Evolutionary conservation across 306 rosid genomes (phyloP), one percentile per base, ranked within the genome.

Genomic region (Senna siamea): DNA sequence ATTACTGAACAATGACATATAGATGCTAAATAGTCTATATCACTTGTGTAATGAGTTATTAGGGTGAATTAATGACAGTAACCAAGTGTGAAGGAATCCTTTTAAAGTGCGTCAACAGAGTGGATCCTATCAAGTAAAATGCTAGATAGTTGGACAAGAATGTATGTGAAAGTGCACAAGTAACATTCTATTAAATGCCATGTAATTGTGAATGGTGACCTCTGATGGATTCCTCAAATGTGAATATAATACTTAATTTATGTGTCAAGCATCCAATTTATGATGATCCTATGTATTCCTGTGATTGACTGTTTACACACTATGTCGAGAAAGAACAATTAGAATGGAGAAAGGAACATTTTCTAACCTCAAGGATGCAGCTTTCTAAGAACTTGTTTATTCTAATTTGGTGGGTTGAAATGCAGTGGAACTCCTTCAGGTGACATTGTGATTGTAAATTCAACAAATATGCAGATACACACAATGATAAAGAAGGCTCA

Each of bases 341-440:
- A 6, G 20, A 11, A 26, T 26, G 34, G 18, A 34, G 35, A 17
- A 60, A 15, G 60, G 30, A 66, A 9, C 7, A 23, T 15, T 26
- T 66, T 63, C 65, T 12, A 28, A 59, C 48, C 26, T 51, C 54
- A 43, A 17, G 32, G 70, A n/a, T 60, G 58, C 46, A 22, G 41
- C 58, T 75, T 73, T 37, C 10, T 30, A 12, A 68, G n/a, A 76
- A 76, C 80, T 79, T 46, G 76, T 19, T 41, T 47, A 52, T 67
- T 62, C 58, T 79, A 43, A 79, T 79, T 18, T 77, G 81, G 56
- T 84, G 57, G 70, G 20, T 76, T 80, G 62, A 72, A 57, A 75
- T 89, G 87, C 91, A 94, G 99, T 53, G 99, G 99, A 75, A 94
- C 99, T 58, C 82, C 88, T 75, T 70, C 79, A 11, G 99, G 99